A percentile compares a stretch with the other conserved stretches of the same genome.
Conservation (phyloP, 129 eudicot genomes). For the Saposhnikovia divaricata region DNA sequence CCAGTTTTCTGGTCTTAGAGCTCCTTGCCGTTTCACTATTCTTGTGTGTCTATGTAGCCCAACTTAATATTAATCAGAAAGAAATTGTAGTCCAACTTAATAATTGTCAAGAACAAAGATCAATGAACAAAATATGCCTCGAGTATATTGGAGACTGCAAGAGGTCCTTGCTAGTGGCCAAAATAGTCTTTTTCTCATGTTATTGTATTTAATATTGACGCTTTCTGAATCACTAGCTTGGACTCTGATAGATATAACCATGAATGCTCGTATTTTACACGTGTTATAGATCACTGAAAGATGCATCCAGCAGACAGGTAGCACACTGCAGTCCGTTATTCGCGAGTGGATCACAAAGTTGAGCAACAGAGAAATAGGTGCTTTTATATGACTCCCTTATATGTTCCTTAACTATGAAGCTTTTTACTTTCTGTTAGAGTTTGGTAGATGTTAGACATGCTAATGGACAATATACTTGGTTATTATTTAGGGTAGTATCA, state of each 20-base stretch:
- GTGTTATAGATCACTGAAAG: constrained; percentile 61
- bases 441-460: background rate
- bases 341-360: constrained; percentile 59
- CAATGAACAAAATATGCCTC: background rate
- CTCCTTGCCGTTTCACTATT: background rate
- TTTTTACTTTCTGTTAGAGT: background rate
- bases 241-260: background rate
- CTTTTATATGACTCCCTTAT: background rate
- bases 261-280: background rate
- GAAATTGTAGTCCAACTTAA: background rate
- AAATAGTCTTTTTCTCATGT: background rate
- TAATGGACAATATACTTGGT: background rate
- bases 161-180: background rate
- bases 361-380: constrained; percentile 68
- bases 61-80: background rate
- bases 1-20: background rate
- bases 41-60: background rate
- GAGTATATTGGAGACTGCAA: background rate
- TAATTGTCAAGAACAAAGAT: background rate
- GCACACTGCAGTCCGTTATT: constrained; percentile 63
- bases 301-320: constrained; percentile 66
- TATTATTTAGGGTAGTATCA: background rate
- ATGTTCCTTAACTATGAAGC: background rate
- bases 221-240: background rate
- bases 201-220: background rate